Base-by-base conservation (phyloP, 2,329 filamentous ascomycete genomes). In the Akanthomyces uredinophilus region DNA sequence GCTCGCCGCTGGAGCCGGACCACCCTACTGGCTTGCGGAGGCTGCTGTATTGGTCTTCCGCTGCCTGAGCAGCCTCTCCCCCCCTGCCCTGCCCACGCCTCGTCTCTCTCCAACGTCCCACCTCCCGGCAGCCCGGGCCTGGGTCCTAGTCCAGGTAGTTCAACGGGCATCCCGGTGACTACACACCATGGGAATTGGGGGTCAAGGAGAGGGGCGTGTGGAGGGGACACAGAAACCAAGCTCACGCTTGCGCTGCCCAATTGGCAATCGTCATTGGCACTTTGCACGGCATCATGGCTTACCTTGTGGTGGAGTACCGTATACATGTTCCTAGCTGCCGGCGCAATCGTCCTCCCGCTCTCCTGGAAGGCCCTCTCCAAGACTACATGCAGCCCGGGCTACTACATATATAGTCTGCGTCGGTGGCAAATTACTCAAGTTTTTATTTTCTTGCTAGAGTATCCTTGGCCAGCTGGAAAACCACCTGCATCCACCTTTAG, bases 181-280 rank as follows among this genome's bases (percentile, higher is more conserved):
- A 24, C 54, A 46, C 54, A 44, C 32, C 32, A 13, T 16, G 27
- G 35, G 2, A 20, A n/a, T 53, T 43, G 57, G 57, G 47, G 37
- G 46, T 43, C n/a, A 20, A 52, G 32, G 29, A n/a, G 41, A 13
- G 50, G 59, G 50, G 59, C 50, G 50, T 55, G 59, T 55, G 50
- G 41, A 49, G 59, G 37, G 39, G 35, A 49, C 50, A 61, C 58
- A 41, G 50, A 61, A 43, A 22, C 47, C 50, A 55, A 58, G 53
- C 60, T 62, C 60, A 62, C 41, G 18, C 52, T 52, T 57, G 60
- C 52, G 60, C 60, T 56, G 46, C 53, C 60, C 60, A 62, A 62
- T 62, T 52, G 53, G 47, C 37, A 52, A 52, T 52, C 46, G 60
- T 52, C 60, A 62, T 29, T 14, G 46, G 27, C 60, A 20, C 14